Conservation (phyloP, 495 filamentous ascomycete species). For the Peziza echinospora region DNA sequence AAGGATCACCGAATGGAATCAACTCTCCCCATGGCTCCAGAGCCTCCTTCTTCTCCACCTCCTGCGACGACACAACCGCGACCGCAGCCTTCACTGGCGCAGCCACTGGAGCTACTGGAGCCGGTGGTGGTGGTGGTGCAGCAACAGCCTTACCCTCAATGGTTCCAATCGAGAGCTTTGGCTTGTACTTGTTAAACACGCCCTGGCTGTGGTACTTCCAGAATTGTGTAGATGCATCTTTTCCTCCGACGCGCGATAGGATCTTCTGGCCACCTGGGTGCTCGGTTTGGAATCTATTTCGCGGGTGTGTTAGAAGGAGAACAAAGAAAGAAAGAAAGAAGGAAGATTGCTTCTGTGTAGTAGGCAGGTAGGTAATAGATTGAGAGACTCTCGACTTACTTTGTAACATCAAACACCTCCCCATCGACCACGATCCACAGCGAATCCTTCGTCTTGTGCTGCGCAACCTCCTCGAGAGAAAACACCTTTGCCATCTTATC, state of each 20-base stretch:
- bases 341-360: not conserved
- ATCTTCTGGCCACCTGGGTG: constrained; percentile 85
- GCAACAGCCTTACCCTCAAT: constrained; percentile 57
- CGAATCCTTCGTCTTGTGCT: constrained; percentile 68
- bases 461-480: constrained; percentile 60
- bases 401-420: constrained; percentile 90
- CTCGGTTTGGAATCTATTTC: constrained; percentile 8
- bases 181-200: constrained; percentile 88
- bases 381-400: constrained; percentile 62
- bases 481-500: constrained; percentile 94
- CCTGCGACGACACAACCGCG: constrained; percentile 5
- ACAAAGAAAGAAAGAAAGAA: constrained; percentile 5
- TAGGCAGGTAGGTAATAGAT: constrained; percentile 13
- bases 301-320: constrained; percentile 2
- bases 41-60: constrained; percentile 34
- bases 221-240: constrained; percentile 94
- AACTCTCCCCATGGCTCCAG: constrained; percentile 68
- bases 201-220: constrained; percentile 98
- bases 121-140: constrained; percentile 27
- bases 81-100: constrained; percentile 24
- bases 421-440: constrained; percentile 85
- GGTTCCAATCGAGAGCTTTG: constrained; percentile 69
- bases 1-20: constrained; percentile 78
- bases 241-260: constrained; percentile 76
- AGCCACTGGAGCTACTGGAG: constrained; percentile 17